A percentile compares a stretch with the other conserved stretches of the same genome.
Conservation (phyloP, 352 stramenopile genomes). For the Phytophthora fragariae region DNA sequence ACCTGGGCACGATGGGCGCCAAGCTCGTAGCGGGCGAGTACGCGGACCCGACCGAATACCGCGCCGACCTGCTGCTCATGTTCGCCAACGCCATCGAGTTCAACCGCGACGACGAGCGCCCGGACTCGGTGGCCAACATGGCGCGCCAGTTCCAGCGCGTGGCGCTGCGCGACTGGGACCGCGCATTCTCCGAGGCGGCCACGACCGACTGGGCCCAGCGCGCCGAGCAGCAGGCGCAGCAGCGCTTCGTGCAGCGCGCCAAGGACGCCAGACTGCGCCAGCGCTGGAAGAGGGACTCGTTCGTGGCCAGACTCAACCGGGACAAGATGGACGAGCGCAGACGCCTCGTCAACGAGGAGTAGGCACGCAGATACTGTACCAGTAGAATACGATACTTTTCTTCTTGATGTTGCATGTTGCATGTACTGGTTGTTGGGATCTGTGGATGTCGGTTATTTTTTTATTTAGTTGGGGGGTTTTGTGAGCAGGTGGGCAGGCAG, state of each 20-base stretch:
- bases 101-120: conserved; percentile 80
- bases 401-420: not conserved
- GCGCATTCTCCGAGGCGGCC: conserved; percentile 69
- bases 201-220: conserved; percentile 69
- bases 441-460: not conserved
- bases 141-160: conserved; percentile 65
- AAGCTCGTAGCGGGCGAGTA: conserved; percentile 79
- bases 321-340: conserved; percentile 75
- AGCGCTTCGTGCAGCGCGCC: conserved; percentile 62
- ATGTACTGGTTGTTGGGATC: not conserved
- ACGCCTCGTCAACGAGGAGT: conserved; percentile 35
- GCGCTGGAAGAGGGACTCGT: conserved; percentile 83
- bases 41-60: conserved; percentile 59
- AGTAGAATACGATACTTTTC: not conserved
- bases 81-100: conserved; percentile 90
- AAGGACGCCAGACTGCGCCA: conserved; percentile 53
- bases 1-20: conserved; percentile 94
- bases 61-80: conserved; percentile 81
- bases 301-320: conserved; percentile 81
- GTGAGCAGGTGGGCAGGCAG: conserved; percentile 1
- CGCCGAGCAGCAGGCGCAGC: conserved; percentile 60
- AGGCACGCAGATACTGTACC: conserved; percentile 1
- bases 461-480: not conserved
- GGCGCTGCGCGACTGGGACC: conserved; percentile 60
- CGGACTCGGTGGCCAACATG: conserved; percentile 80